A percentile compares a stretch with the other conserved stretches of the same genome.
Conservation (phyloP, 495 filamentous ascomycete genomes). For the Pseudevernia furfuracea region DNA sequence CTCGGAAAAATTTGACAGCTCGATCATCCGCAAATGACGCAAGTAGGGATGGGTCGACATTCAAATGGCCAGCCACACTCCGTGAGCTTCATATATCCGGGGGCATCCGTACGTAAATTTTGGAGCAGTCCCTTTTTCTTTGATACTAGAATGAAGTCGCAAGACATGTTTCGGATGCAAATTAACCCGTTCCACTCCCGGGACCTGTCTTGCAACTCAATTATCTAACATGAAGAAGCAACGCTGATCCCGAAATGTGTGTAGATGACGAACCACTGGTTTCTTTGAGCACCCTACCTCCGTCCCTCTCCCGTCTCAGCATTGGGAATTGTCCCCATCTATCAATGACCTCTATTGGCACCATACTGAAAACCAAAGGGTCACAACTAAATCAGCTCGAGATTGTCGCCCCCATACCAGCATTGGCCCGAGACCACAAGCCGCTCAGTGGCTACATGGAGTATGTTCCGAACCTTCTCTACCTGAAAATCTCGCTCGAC, state of each 20-base stretch:
- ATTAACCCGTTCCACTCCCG: too few relatives aligned
- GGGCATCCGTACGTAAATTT: too few relatives aligned
- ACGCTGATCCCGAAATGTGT: too few relatives aligned
- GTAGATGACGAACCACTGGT: conserved; percentile 4
- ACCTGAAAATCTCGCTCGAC: conserved; percentile 12
- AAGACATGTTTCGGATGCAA: too few relatives aligned
- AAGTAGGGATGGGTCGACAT: neutral
- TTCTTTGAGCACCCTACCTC: neutral
- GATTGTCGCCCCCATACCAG: conserved; percentile 4
- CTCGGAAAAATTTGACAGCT: conserved; percentile 20
- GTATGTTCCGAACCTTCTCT: conserved; percentile 6
- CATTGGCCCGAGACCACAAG: neutral
- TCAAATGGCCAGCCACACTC: conserved; percentile 13
- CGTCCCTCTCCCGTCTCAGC: conserved; percentile 11
- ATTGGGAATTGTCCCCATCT: conserved; percentile 17
- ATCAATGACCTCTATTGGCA: conserved; percentile 3
- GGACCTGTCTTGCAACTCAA: too few relatives aligned
- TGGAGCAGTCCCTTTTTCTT: too few relatives aligned
- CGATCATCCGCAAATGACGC: conserved; percentile 34
- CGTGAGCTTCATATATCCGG: conserved; percentile 18
- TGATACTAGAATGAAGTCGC: too few relatives aligned
- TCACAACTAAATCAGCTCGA: conserved; percentile 2
- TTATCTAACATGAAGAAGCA: too few relatives aligned
- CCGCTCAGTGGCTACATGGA: neutral
- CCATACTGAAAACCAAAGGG: conserved; percentile 3